Evolutionary conservation across 164 flowering plant species (phyloP).

Genomic region (Annona squamosa): DNA sequence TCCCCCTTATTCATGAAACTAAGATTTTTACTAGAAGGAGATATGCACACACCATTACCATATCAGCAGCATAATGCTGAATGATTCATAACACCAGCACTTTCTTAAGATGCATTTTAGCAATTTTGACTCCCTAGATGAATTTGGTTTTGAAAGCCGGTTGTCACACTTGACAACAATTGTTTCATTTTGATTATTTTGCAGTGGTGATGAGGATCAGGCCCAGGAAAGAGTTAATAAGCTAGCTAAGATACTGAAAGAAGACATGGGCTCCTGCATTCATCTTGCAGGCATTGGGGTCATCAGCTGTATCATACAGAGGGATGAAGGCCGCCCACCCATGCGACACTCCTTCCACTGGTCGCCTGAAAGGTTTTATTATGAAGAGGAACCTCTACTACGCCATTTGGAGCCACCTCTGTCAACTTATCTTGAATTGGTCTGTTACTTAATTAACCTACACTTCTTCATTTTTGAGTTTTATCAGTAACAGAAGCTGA

Average conservation of each 20-base stretch:
- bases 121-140: background rate
- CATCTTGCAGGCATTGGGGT: conserved; percentile 74
- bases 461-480: conserved; percentile 4
- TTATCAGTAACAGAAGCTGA: background rate
- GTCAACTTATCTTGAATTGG: conserved; percentile 96
- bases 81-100: background rate
- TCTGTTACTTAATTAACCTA: conserved; percentile 21
- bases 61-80: background rate
- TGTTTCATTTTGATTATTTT: conserved; percentile 8
- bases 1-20: background rate
- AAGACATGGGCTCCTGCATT: conserved; percentile 63
- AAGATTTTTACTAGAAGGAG: background rate
- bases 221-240: conserved; percentile 96
- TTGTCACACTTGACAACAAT: background rate
- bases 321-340: conserved; percentile 98
- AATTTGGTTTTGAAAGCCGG: background rate
- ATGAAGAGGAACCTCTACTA: conserved; percentile 81
- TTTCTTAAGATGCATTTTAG: background rate
- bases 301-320: conserved; percentile 93
- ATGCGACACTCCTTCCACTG: conserved; percentile 98
- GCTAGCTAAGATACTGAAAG: conserved; percentile 88
- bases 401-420: conserved; percentile 99
- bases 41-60: background rate
- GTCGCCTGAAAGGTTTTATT: conserved; percentile 70
- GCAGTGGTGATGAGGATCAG: conserved; percentile 99